Evolutionary conservation across 176 grass and related monocot genomes (phyloP), one percentile per base, ranked within the genome.

Genomic region (barley (Hordeum vulgare)): DNA sequence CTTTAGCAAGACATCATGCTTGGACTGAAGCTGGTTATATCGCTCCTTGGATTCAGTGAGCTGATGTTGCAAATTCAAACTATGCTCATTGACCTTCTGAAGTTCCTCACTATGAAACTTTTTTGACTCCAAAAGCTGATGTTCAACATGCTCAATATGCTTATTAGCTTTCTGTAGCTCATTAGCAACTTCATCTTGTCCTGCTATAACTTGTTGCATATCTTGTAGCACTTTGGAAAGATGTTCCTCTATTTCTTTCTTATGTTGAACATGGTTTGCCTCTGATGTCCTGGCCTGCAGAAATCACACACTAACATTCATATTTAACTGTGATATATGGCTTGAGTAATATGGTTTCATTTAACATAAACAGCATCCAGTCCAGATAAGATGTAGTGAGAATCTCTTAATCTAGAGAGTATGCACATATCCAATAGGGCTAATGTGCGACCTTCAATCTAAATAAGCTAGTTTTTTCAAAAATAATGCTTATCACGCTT

Each of bases 11-110:
- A 1, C 14, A 25, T 88, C 76, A 61, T 84, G 76, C 59, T 80
- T 61, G 35, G 81, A 65, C 15, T 84, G 81, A 84, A 88, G 76
- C 35, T 17, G 14, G 12, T 84, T 82, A 84, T 28, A 84, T 35
- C 45, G 44, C 20, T 72, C 87, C 51, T 61, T 84, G 59, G 59
- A 84, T 56, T 74, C 86, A n/a, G 59, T 59, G 25, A 88, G 75
- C 59, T 84, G 75, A 23, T 8, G 9, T 74, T 88, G 67, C 18
- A 88, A 14, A 45, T 59, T 23, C 26, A 10, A 47, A 39, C 36
- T 66, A 27, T 29, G 31, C 71, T 78, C 74, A 14, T 73, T 79
- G 6, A 36, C 42, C 41, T 41, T 64, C n/a, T 25, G 34, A 84
- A 88, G 81, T 65, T 74, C 78, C 5, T 40, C 58, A n/a, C 15